Percentiles rank a stretch among this genome's conserved stretches.
Conservation (phyloP, 2,329 filamentous ascomycete genomes). For the Hortaea sp. region DNA sequence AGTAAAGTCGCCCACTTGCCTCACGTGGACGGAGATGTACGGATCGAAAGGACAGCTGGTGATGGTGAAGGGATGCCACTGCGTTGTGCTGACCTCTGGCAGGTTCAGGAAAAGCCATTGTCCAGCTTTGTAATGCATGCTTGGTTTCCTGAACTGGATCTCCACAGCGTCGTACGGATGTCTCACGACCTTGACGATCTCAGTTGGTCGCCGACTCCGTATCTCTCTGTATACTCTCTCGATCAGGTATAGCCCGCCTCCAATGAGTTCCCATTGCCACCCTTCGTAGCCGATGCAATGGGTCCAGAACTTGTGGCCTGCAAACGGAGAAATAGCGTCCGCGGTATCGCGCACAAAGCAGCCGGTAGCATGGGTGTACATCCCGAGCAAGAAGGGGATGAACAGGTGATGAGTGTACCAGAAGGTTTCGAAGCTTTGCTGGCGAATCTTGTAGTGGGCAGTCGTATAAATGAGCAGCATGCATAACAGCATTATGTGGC, state of each 20-base stretch:
- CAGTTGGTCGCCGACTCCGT: conserved; percentile 68
- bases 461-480: conserved; percentile 99
- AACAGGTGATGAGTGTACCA: conserved; percentile 99
- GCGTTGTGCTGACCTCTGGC: conserved; percentile 73
- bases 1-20: conserved; percentile 95
- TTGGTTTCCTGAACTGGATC: conserved; percentile 92
- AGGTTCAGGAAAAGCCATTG: conserved; percentile 98
- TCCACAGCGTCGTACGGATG: conserved; percentile 97
- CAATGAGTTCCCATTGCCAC: conserved; percentile 92
- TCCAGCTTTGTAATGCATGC: conserved; percentile 95
- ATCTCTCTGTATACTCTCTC: conserved; percentile 91
- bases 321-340: conserved; percentile 70
- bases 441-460: conserved; percentile 82
- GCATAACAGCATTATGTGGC: conserved; percentile 96
- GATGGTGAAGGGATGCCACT: conserved; percentile 99
- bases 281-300: conserved; percentile 94
- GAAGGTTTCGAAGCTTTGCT: conserved; percentile 96
- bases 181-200: conserved; percentile 86
- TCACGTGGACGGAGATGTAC: conserved; percentile 87
- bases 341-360: conserved; percentile 87
- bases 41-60: conserved; percentile 95
- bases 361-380: conserved; percentile 92
- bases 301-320: conserved; percentile 69
- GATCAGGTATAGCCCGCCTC: conserved; percentile 71
- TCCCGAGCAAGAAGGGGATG: conserved; percentile 81